These are phyloP conservation scores for Lipomyces lipofer DNA, from an alignment of 805 yeast species.

Conservation along the genomic window DNA sequence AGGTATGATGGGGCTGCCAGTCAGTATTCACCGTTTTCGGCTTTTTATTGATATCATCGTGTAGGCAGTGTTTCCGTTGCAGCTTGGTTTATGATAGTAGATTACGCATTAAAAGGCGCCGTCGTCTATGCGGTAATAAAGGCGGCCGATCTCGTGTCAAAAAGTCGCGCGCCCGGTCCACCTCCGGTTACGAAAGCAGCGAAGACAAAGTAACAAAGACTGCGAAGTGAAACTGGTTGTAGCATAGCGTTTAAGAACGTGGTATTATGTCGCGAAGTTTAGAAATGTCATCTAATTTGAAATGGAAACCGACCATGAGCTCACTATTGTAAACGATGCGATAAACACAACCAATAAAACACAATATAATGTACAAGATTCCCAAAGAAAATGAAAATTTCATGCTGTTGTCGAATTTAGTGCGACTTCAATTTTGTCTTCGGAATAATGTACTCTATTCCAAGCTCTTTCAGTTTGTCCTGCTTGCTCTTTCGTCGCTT, in stretches of 20 bases:
- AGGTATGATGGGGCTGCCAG: constrained; percentile 11
- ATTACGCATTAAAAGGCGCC: constrained; percentile 24
- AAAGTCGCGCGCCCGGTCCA: no score
- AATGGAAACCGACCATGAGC: neutral
- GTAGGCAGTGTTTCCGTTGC: constrained; percentile 34
- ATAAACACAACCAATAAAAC: constrained; percentile 2
- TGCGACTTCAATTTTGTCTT: constrained; percentile 8
- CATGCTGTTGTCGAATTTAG: neutral
- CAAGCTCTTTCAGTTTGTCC: constrained; percentile 53
- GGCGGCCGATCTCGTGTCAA: neutral
- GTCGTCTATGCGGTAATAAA: constrained; percentile 9
- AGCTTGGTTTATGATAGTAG: constrained; percentile 33
- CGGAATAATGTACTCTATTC: constrained; percentile 52
- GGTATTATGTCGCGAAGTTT: no score
- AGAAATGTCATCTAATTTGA: no score
- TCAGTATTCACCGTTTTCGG: constrained; percentile 2
- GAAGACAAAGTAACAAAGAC: no score
- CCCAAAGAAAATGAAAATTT: neutral
- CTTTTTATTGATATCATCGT: constrained; percentile 2
- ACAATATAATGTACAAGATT: neutral
- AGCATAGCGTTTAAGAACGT: no score
- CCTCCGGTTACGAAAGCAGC: no score
- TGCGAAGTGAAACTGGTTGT: no score
- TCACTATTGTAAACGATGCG: neutral
- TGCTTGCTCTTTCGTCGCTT: constrained; percentile 48